Evolutionary conservation across 2,329 filamentous ascomycete species (phyloP).

Genomic region (Cercospora canescens): DNA sequence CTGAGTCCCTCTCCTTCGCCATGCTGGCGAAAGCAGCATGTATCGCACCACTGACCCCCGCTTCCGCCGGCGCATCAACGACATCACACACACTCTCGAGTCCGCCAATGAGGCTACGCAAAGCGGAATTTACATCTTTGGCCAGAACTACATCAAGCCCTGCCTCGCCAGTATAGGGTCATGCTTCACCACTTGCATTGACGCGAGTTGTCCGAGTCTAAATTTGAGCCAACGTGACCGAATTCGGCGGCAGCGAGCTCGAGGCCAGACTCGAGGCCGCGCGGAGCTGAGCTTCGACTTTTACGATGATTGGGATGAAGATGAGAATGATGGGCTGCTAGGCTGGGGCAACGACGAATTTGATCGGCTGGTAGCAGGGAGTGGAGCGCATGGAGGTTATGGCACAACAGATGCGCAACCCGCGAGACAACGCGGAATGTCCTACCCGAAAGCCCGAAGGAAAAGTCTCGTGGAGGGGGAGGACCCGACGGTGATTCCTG

Average conservation of each 20-base stretch:
- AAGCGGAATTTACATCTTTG: slow-evolving; percentile 84
- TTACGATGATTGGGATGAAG: slow-evolving; percentile 92
- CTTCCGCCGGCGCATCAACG: slow-evolving; percentile 89
- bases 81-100: slow-evolving; percentile 87
- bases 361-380: slow-evolving; percentile 76
- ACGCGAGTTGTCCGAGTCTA: slow-evolving; percentile 45
- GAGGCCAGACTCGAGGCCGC: slow-evolving; percentile 59
- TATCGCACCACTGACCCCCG: slow-evolving; percentile 73
- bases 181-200: slow-evolving; percentile 69
- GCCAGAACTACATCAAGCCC: slow-evolving; percentile 79
- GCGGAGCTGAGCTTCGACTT: slow-evolving; percentile 93
- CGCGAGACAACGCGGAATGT: slow-evolving; percentile 77
- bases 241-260: slow-evolving; percentile 66
- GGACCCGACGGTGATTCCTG: slow-evolving; percentile 88
- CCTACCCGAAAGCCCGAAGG: slow-evolving; percentile 60
- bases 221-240: slow-evolving; percentile 38
- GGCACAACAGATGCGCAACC: slow-evolving; percentile 48
- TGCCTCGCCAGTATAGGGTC: slow-evolving; percentile 69
- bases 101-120: slow-evolving; percentile 89
- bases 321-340: slow-evolving; percentile 64
- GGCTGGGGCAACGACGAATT: slow-evolving; percentile 80
- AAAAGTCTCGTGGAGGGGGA: slow-evolving; percentile 57
- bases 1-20: neutral
- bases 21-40: slow-evolving; percentile 40
- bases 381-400: slow-evolving; percentile 48